Evolutionary conservation across 129 eudicot genomes (phyloP), one percentile per base, ranked within the genome.

Genomic region (Scalesia atractyloides): DNA sequence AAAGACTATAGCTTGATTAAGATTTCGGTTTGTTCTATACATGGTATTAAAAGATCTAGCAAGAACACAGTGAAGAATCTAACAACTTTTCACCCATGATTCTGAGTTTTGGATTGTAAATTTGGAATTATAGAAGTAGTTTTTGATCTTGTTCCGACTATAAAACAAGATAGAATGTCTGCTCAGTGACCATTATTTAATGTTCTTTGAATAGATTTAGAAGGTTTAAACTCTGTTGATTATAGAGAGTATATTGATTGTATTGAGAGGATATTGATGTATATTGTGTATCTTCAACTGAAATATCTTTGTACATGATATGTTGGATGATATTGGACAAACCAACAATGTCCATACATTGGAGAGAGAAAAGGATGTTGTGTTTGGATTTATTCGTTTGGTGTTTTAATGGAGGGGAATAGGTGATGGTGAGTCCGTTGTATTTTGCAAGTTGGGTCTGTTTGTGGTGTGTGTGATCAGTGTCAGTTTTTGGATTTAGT

Each of bases 111-210:
- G 60, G 62, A 44, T 64, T 78, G 82, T 78, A 78, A 70, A 64
- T 71, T 78, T 78, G 72, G 77, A 43, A 51, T 70, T 62, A 70
- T 70, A 78, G 51, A 52, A 51, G 72, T 70, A 71, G 82, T 22
- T 78, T 72, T 70, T 63, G 67, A 70, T 63, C 20, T 62, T 53
- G 69, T 68, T 68, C 24, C 33, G 67, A 78, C 60, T 70, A 8
- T 17, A 61, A 70, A 13, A 19, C 47, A 20, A 62, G 30, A 60
- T 20, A 5, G 70, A 68, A 34, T 76, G 17, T 46, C 10, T 22
- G 64, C 7, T 53, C 36, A 26, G 22, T 56, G 61, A 67, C 63
- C 22, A n/a, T 48, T 36, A 9, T 30, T 30, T 30, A 30, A 30
- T 30, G 34, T 30, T 30, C 4, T 30, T 30, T 30, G 34, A 22